These are phyloP conservation scores for Pichia sp. DNA, from an alignment of 1,139 yeast genomes.

Conservation along the genomic window DNA sequence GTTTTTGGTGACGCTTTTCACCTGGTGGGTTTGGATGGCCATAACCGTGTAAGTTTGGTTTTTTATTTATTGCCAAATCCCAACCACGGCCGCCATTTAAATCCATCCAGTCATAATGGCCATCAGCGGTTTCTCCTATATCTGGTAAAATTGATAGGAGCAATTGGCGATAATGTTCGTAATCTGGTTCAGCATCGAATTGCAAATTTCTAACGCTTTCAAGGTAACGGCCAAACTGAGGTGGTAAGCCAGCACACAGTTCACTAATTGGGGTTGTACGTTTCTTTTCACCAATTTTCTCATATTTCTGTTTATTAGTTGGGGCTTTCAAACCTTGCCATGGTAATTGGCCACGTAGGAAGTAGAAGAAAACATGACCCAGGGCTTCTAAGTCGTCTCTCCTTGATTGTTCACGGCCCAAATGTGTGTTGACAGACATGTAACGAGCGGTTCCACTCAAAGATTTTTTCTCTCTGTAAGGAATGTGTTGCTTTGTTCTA, in stretches of 20 bases:
- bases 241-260: conserved; percentile 62
- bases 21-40: conserved; percentile 69
- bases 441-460: conserved; percentile 96
- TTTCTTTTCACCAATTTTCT: conserved; percentile 84
- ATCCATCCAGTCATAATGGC: conserved; percentile 82
- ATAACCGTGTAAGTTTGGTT: conserved; percentile 77
- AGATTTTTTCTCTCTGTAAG: conserved; percentile 73
- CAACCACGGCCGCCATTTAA: conserved; percentile 77
- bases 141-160: conserved; percentile 63
- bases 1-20: conserved; percentile 48
- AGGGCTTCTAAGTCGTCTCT: conserved; percentile 94
- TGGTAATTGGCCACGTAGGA: conserved; percentile 88
- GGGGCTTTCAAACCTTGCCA: conserved; percentile 99
- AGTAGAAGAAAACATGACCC: conserved; percentile 94
- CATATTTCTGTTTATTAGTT: conserved; percentile 92
- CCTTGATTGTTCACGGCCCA: conserved; percentile 94
- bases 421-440: conserved; percentile 95
- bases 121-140: conserved; percentile 50
- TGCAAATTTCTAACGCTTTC: conserved; percentile 65
- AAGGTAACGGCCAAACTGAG: conserved; percentile 74
- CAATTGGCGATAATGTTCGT: conserved; percentile 63
- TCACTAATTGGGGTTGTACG: conserved; percentile 67
- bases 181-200: conserved; percentile 77
- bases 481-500: conserved; percentile 53
- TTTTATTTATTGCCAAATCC: conserved; percentile 74